Evolutionary conservation across 2,329 filamentous ascomycete species (phyloP).

Genomic region (Reticulascus tulasneorum): DNA sequence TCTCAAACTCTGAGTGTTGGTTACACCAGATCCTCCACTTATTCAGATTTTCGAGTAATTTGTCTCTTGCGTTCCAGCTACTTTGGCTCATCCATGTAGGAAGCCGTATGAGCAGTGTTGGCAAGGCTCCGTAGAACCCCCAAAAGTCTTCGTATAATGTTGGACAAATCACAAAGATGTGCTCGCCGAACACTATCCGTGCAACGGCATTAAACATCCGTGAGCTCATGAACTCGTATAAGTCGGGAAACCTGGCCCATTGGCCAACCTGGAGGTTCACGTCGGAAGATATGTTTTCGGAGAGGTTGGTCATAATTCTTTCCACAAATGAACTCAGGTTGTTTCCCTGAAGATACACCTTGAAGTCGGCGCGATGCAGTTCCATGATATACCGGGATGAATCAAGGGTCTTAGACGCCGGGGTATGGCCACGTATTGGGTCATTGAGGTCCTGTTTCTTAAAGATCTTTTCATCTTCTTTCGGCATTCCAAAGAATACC

Average conservation of each 20-base stretch:
- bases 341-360: slow-evolving; percentile 2
- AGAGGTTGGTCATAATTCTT: slow-evolving; percentile 1
- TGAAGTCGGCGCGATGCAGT: slow-evolving; percentile 8
- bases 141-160: slow-evolving; percentile 8
- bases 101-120: slow-evolving; percentile 1
- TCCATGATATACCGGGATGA: slow-evolving; percentile 9
- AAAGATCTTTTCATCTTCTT: slow-evolving; percentile 1
- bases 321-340: slow-evolving; percentile 3
- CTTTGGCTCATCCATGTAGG: slow-evolving; percentile 7
- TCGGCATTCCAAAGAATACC: slow-evolving; percentile 6
- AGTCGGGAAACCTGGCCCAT: background rate
- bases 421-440: no score
- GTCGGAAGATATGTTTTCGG: no score
- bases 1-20: background rate
- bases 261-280: no score
- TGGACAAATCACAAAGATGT: slow-evolving; percentile 1
- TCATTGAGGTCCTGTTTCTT: slow-evolving; percentile 1
- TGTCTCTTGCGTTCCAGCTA: slow-evolving; percentile 3
- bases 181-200: slow-evolving; percentile 6
- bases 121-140: slow-evolving; percentile 8
- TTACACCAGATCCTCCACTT: slow-evolving; percentile 5
- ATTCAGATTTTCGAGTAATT: slow-evolving; percentile 1
- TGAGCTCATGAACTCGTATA: slow-evolving; percentile 3
- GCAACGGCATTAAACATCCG: slow-evolving; percentile 5
- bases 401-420: no score